Base-by-base conservation (phyloP, 2,329 filamentous ascomycete genomes). In the Trichophyton equinum region DNA sequence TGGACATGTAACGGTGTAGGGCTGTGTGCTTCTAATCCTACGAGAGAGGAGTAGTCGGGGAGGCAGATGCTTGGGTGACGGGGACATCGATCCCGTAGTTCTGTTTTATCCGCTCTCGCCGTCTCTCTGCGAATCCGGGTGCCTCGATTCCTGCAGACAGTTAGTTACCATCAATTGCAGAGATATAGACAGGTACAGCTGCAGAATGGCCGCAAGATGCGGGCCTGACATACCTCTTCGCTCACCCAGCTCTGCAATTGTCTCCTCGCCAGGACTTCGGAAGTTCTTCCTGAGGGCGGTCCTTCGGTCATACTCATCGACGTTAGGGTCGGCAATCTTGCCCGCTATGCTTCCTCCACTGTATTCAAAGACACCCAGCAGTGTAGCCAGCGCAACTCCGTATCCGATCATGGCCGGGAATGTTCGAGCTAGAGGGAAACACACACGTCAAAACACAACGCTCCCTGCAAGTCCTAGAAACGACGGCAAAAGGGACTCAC, bases 81-180 rank as follows among this genome's bases (percentile, higher is more conserved):
- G 86, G 83, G 70, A 96, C 85, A 66, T 95, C 90, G 70, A 95
- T 83, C 62, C 91, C 90, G 70, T 96, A 96, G 74, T 85, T 89
- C 76, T 90, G 86, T 82, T 89, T 86, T 74, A 96, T 81, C 68
- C 89, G 82, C 77, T 91, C 80, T 66, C 84, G 83, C 74, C 91
- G 85, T 74, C 91, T 82, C 79, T 95, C 89, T 68, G 89, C 87
- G 72, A 94, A 96, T 58, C 89, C 89, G 15, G 88, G 85, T 46
- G 83, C 87, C 67, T 86, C 81, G 68, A 96, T 89, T 60, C 88
- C 91, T 96, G 20, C 13, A 9, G 20, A 13, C 11, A 4, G 22
- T 51, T 22, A 51, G 46, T 6, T 51, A 51, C 15, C 33, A 49
- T 42, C 47, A 60, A 67, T 46, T 65, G 64, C 42, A 64, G 58